phyloP scores from a whole-genome alignment of 1,139 yeast genomes.

The Sugiyamaella pinicola region DNA sequence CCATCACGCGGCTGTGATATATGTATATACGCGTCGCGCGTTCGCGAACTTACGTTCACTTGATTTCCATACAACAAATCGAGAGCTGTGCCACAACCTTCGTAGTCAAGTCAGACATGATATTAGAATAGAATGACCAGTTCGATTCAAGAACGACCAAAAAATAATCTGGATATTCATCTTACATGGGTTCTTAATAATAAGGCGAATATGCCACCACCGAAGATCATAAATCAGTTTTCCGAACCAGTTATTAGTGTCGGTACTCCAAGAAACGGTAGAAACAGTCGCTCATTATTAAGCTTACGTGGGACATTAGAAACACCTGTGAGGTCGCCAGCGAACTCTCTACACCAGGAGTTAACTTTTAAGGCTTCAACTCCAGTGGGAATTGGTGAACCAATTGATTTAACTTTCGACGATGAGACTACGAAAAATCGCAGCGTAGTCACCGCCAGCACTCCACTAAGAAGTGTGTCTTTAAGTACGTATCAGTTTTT shows the following conservation, averaged over 20 bases:
- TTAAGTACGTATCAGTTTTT: not conserved
- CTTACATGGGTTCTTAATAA: slow-evolving; percentile 5
- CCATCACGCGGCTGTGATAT: not conserved
- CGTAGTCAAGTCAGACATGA: not conserved
- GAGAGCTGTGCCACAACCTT: not conserved
- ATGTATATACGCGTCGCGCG: not conserved
- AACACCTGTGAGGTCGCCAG: not conserved
- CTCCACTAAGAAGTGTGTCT: not conserved
- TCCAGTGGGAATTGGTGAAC: not conserved
- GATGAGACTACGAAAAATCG: not conserved
- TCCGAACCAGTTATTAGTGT: slow-evolving; percentile 5
- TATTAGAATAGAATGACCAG: not conserved
- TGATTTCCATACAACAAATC: too few relatives aligned
- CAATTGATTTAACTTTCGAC: slow-evolving; percentile 1
- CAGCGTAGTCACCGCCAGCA: not conserved
- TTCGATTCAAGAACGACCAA: slow-evolving; percentile 8
- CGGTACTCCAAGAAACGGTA: slow-evolving; percentile 1
- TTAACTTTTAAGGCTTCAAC: not conserved
- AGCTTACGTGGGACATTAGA: not conserved
- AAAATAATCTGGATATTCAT: slow-evolving; percentile 11
- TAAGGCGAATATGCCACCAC: slow-evolving; percentile 15
- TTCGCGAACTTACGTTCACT: too few relatives aligned
- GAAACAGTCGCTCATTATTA: slow-evolving; percentile 1
- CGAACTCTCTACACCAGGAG: not conserved
- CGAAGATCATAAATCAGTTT: slow-evolving; percentile 4